These are phyloP conservation scores for Ogataea haglerorum DNA, from an alignment of 805 yeast genomes.

Conservation along the genomic window DNA sequence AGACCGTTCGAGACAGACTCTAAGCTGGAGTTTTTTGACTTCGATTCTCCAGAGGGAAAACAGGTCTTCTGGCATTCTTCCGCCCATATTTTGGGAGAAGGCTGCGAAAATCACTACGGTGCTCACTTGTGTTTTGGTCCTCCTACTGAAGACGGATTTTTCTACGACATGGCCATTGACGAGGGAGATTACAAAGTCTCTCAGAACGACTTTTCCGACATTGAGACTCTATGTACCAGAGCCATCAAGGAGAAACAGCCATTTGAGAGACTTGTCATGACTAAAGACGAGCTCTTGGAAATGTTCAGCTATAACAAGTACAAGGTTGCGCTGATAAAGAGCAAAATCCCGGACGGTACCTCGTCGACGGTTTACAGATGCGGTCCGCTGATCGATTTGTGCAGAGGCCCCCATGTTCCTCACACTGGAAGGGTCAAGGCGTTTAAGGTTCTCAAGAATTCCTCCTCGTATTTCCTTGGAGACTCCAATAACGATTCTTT, in stretches of 20 bases:
- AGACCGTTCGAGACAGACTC: constrained; percentile 82
- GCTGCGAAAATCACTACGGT: constrained; percentile 94
- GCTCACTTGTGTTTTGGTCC: constrained; percentile 94
- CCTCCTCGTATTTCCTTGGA: constrained; percentile 94
- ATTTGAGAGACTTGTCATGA: constrained; percentile 87
- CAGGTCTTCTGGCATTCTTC: constrained; percentile 98
- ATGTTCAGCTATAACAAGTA: constrained; percentile 97
- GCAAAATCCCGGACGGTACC: constrained; percentile 93
- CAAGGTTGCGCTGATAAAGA: constrained; percentile 80
- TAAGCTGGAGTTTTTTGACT: constrained; percentile 78
- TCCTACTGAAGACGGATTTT: constrained; percentile 96
- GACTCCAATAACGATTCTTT: constrained; percentile 89
- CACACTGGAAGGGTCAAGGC: constrained; percentile 96
- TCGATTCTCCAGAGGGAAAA: constrained; percentile 91
- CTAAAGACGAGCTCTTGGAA: constrained; percentile 84
- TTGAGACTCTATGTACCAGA: constrained; percentile 83
- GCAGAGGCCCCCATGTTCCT: constrained; percentile 97
- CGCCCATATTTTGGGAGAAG: constrained; percentile 97
- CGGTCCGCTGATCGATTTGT: constrained; percentile 94
- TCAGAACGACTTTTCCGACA: constrained; percentile 75
- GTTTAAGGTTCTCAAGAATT: constrained; percentile 89
- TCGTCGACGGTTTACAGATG: constrained; percentile 96
- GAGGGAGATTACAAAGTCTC: constrained; percentile 73
- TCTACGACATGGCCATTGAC: constrained; percentile 89
- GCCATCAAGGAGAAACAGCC: constrained; percentile 94